Evolutionary conservation across 805 yeast species (phyloP).

Genomic region (Saturnispora ahearnii): DNA sequence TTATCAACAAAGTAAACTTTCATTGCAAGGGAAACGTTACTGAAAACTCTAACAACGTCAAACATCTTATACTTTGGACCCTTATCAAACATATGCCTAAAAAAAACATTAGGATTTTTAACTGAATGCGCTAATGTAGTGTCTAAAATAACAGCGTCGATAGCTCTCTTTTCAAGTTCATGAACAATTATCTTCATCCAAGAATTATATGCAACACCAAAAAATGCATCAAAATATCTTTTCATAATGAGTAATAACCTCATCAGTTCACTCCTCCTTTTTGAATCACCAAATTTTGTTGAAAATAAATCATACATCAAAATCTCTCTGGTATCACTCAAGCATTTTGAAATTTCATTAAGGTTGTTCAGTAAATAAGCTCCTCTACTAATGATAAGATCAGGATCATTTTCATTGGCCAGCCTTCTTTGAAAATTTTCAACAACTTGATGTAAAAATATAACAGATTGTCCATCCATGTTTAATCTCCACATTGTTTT

Average conservation of each 20-base stretch:
- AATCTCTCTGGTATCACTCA: constrained; percentile 5
- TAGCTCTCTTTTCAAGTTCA: constrained; percentile 6
- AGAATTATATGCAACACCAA: constrained; percentile 10
- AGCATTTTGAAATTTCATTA: constrained; percentile 8
- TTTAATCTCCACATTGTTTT: constrained; percentile 98
- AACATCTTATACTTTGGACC: constrained; percentile 9
- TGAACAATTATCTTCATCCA: constrained; percentile 11
- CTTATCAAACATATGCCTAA: constrained; percentile 2
- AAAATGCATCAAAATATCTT: constrained; percentile 13
- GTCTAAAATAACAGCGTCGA: constrained; percentile 10
- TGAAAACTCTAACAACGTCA: constrained; percentile 9
- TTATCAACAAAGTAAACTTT: constrained; percentile 8
- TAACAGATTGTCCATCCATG: constrained; percentile 81
- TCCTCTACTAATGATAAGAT: constrained; percentile 6
- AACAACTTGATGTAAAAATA: constrained; percentile 77
- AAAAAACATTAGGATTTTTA: constrained; percentile 2
- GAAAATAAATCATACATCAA: constrained; percentile 11
- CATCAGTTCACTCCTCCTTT: constrained; percentile 11
- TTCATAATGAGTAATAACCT: constrained; percentile 12
- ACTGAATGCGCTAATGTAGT: background rate
- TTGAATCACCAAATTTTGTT: background rate
- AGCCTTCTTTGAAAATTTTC: constrained; percentile 63
- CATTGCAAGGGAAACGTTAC: constrained; percentile 9
- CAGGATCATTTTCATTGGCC: constrained; percentile 2
- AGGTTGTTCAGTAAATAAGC: constrained; percentile 12